Evolutionary conservation across 768 basidiomycete genomes (phyloP), one percentile per base, ranked within the genome.

Genomic region (Leccinum rimulosum): DNA sequence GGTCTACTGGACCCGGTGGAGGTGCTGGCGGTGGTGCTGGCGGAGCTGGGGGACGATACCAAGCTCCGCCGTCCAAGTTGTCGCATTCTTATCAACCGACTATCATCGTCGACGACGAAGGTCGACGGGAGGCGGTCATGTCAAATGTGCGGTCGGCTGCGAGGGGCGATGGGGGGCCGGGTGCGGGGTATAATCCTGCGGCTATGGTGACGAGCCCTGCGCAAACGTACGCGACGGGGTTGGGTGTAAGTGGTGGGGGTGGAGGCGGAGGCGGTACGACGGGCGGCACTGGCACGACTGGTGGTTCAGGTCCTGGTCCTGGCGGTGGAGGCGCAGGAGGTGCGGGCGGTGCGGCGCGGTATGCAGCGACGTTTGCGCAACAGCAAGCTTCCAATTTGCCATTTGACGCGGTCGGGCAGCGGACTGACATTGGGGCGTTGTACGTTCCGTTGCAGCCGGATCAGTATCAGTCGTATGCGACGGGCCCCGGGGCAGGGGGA

Each of bases 401-500:
- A 17, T 88, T 87, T 66, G 86, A 88, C 50, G 71, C 83, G n/a
- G 63, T 87, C 17, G 86, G 86, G 55, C 78, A 83, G 52, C 80
- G 86, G 56, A 74, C 82, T 28, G 88, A 89, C 52, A 84, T 89
- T 38, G 84, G 83, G 45, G 82, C 82, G 57, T 71, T 93, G 73
- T 94, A 86, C 68, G 86, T 86, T 38, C 91, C 92, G 1, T 82
- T 94, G 80, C 92, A 93, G 70, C 88, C 91, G 35, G 91, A 93
- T 27, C 87, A 88, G 64, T 92, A 84, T 71, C 80, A 81, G 61
- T 68, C 81, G 36, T 89, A 89, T 66, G 68, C 76, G 4, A n/a
- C n/a, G 9, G 40, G 48, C 27, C 48, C 48, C 54, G 58, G 48
- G 47, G 28, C 60, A 19, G 71, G 70, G 43, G 68, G 75, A 19